Base-by-base conservation (phyloP, 305 asterid genomes). In the Rubia peregrina region DNA sequence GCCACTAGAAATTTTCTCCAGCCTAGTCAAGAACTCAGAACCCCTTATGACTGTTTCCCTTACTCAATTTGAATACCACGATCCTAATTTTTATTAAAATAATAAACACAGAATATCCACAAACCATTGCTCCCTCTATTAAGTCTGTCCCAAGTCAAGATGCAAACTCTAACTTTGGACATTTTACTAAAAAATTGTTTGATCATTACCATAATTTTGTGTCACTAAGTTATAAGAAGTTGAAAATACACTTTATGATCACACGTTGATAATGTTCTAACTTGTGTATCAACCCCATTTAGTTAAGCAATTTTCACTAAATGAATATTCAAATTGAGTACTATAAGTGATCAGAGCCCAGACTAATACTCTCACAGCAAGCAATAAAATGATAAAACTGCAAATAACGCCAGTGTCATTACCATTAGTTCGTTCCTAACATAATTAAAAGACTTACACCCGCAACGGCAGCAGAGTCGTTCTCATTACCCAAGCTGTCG, bases 381-480 rank as follows among this genome's bases (percentile, higher is more conserved):
- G 24, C 3, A 3, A 7, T 9, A 57, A 21, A 57, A 56, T 24
- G 21, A 56, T 56, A 56, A n/a, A 56, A n/a, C 17, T 11, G 38
- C 38, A 21, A 59, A 59, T 26, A 59, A 6, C 30, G 26, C 64
- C 64, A 59, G 64, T 59, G 21, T 7, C 64, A 59, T 59, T 59
- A 9, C 17, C 64, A 59, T 19, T 22, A 8, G 38, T 41, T 30
- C 33, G n/a, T 3, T 30, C 1, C 33, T 30, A 30, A 51, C 57
- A 51, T 6, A n/a, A 19, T 16, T 51, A 60, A 41, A 59, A 8
- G 59, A 83, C 89, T 78, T 71, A 89, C 89, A 73, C 79, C 77
- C 71, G 82, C 95, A 65, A 85, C 89, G 53, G 89, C 89, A 12
- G 92, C 80, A 66, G 91, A 84, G 24, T 84, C 89, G 60, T 87